Conservation (phyloP, 2,329 filamentous ascomycete species). For the Corinectria fuckeliana region DNA sequence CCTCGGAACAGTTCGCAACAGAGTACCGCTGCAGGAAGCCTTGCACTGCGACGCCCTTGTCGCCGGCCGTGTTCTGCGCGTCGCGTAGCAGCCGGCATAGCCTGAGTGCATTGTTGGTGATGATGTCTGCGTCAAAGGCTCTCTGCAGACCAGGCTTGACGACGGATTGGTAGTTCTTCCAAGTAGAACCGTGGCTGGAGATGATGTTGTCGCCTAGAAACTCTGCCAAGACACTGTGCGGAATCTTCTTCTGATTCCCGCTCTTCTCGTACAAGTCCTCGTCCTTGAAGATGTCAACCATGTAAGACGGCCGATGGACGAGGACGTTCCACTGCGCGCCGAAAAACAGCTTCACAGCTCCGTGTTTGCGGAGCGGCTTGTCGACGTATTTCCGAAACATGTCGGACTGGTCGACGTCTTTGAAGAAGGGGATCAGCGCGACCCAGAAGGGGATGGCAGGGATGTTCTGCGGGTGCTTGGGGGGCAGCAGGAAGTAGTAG, state of each 20-base stretch:
- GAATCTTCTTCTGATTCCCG: conserved; percentile 51
- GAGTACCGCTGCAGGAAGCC: conserved; percentile 45
- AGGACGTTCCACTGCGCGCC: conserved; percentile 57
- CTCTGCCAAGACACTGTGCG: conserved; percentile 45
- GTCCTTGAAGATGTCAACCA: conserved; percentile 47
- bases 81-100: conserved; percentile 40
- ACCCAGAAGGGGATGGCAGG: conserved; percentile 53
- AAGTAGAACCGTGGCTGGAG: conserved; percentile 44
- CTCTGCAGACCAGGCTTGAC: conserved; percentile 46
- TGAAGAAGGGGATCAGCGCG: conserved; percentile 49
- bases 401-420: conserved; percentile 51
- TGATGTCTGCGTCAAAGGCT: conserved; percentile 29
- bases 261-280: conserved; percentile 45
- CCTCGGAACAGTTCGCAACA: conserved; percentile 45
- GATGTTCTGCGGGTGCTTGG: conserved; percentile 44
- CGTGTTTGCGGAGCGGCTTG: conserved; percentile 45
- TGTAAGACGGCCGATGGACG: conserved; percentile 50
- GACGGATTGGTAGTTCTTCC: conserved; percentile 44
- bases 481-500: conserved; percentile 29
- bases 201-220: conserved; percentile 50
- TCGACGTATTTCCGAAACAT: conserved; percentile 49
- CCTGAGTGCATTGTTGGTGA: conserved; percentile 33
- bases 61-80: conserved; percentile 29
- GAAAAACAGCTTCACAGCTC: conserved; percentile 57
- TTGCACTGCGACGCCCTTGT: conserved; percentile 39